Base-by-base conservation (phyloP, 2,329 filamentous ascomycete genomes). In the Pestalotiopsis sp. region DNA sequence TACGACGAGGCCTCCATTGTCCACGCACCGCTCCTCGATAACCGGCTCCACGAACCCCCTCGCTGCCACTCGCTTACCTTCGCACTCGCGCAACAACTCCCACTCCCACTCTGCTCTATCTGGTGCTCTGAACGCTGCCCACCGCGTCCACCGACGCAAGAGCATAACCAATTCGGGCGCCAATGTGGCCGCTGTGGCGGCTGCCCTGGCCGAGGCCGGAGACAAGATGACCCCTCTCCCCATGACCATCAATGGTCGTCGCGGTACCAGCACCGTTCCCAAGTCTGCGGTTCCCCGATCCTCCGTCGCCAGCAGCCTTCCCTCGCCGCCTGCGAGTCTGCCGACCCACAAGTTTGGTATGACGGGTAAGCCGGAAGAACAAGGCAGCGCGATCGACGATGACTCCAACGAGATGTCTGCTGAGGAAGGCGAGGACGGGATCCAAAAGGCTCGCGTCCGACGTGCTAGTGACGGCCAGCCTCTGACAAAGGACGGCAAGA, bases 81-180 rank as follows among this genome's bases (percentile, higher is more conserved):
- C 87, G 71, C 89, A 92, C 81, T 88, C 89, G 70, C 91, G 94
- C 76, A 90, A 87, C 72, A 90, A 92, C 80, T 89, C 89, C 74
- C 93, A 94, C 83, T 93, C 93, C 73, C 92, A 96, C 80, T 95
- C 93, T 68, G 85, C 94, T 73, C 91, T 94, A 67, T 87, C 92
- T 68, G 89, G 89, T 73, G 89, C 92, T 68, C 88, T 94, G 76
- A 95, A 94, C 83, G 83, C 90, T 74, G 91, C 89, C 79, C 92
- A 97, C 80, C 92, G 96, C 74, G 89, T 98, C 73, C 94, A 93
- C 74, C 93, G 95, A 76, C 90, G 96, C 75, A 98, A 98, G 88
- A 98, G 94, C 81, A 94, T 97, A 77, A 94, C 93, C 69, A 91
- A 89, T 71, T 88, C 91, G 60, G 87, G 86, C 61, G 86, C 88